Conservation (phyloP, 208 protist species). For the Blechomonas ayalai region DNA sequence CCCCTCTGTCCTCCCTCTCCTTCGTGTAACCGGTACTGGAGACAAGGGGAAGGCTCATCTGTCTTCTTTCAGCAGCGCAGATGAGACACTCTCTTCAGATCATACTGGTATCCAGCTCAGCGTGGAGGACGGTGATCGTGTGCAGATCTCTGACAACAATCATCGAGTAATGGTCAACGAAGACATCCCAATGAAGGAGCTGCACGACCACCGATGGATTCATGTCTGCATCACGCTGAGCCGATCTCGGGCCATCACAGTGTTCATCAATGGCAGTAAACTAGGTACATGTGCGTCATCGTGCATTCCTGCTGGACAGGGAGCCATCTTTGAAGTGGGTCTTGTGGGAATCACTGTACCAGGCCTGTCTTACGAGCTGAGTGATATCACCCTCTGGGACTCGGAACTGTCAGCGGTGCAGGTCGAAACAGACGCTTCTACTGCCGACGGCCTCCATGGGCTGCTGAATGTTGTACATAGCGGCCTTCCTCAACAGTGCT, state of each 20-base stretch:
- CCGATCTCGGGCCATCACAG: constrained; percentile 28
- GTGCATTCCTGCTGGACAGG: constrained; percentile 34
- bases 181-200: constrained; percentile 49
- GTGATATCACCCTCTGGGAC: constrained; percentile 61
- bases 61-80: too few relatives aligned
- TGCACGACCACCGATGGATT: constrained; percentile 44
- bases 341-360: constrained; percentile 27
- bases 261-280: constrained; percentile 67
- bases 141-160: constrained; percentile 42
- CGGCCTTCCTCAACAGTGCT: too few relatives aligned
- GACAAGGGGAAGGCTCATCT: too few relatives aligned
- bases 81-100: too few relatives aligned
- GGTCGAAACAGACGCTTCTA: constrained; percentile 57
- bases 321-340: constrained; percentile 54
- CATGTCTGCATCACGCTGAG: constrained; percentile 60
- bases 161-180: constrained; percentile 61
- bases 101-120: too few relatives aligned
- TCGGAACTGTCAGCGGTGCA: constrained; percentile 53
- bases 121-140: constrained; percentile 47
- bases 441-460: constrained; percentile 4
- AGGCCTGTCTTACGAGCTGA: constrained; percentile 52
- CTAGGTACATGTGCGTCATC: constrained; percentile 39
- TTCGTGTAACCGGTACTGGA: too few relatives aligned
- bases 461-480: too few relatives aligned
- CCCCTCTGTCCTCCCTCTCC: constrained; percentile 50